Evolutionary conservation across 2,329 filamentous ascomycete genomes (phyloP).

Genomic region (Harringtonia aguacate): DNA sequence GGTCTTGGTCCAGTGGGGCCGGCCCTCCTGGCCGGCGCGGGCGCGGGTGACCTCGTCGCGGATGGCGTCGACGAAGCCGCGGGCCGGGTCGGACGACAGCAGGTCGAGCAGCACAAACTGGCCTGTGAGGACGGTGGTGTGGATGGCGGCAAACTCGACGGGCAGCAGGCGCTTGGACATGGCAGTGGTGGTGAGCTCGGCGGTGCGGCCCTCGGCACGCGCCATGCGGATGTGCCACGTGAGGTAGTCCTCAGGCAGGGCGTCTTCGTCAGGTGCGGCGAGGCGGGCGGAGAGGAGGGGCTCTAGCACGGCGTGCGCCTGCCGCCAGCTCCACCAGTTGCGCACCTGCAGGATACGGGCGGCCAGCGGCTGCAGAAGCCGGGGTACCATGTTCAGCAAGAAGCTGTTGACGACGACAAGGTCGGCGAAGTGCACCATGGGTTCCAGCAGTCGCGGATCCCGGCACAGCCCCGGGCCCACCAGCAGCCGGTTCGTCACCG

Average conservation of each 20-base stretch:
- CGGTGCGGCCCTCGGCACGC: constrained; percentile 25
- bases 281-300: constrained; percentile 41
- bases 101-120: constrained; percentile 36
- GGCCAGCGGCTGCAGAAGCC: constrained; percentile 36
- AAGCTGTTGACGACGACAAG: constrained; percentile 34
- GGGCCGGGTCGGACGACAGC: constrained; percentile 25
- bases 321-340: constrained; percentile 36
- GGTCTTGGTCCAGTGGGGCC: constrained; percentile 34
- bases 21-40: constrained; percentile 10
- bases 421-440: constrained; percentile 37
- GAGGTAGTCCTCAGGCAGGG: constrained; percentile 43
- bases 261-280: constrained; percentile 27
- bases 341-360: constrained; percentile 31
- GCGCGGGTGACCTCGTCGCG: constrained; percentile 29
- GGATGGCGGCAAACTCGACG: constrained; percentile 47
- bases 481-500: constrained; percentile 31
- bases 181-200: constrained; percentile 33
- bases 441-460: constrained; percentile 32
- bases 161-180: constrained; percentile 42
- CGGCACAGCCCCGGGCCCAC: constrained; percentile 27
- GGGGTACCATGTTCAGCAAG: constrained; percentile 34
- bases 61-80: constrained; percentile 25
- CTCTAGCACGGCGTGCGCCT: constrained; percentile 27
- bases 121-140: constrained; percentile 44
- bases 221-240: constrained; percentile 47